Evolutionary conservation across 768 basidiomycete species (phyloP).

Genomic region (Tylopilus rubrobrunneus): DNA sequence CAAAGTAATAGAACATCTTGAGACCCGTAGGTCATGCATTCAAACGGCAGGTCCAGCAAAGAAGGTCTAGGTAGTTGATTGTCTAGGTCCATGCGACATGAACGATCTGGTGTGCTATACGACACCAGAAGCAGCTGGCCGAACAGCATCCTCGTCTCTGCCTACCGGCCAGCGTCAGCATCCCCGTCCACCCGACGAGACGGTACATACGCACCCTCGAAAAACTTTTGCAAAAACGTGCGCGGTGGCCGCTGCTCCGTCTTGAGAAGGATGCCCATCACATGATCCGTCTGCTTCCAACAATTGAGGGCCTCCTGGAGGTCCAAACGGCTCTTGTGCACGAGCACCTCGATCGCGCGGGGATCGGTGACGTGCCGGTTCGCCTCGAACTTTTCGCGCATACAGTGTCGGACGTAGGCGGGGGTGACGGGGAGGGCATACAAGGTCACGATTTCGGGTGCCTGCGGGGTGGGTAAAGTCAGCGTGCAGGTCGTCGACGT

Average conservation of each 20-base stretch:
- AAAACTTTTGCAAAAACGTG: slow-evolving; percentile 82
- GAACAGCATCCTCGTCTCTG: slow-evolving; percentile 67
- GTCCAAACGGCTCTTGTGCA: slow-evolving; percentile 82
- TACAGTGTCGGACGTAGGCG: slow-evolving; percentile 69
- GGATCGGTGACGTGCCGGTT: slow-evolving; percentile 80
- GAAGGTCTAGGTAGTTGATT: slow-evolving; percentile 3
- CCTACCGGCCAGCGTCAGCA: slow-evolving; percentile 38
- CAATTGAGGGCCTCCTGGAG: slow-evolving; percentile 93
- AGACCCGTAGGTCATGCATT: not conserved
- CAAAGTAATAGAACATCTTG: not conserved
- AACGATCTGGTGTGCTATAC: slow-evolving; percentile 14
- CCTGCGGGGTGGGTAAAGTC: slow-evolving; percentile 40
- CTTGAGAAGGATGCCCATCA: slow-evolving; percentile 65
- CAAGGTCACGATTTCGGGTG: slow-evolving; percentile 82
- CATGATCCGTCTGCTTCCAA: slow-evolving; percentile 87
- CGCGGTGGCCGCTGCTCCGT: slow-evolving; percentile 42
- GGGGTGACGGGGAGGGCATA: slow-evolving; percentile 83
- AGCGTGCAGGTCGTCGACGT: not conserved
- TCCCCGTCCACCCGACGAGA: not conserved
- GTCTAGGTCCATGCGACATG: slow-evolving; percentile 2
- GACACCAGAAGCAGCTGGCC: slow-evolving; percentile 59
- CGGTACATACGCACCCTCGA: slow-evolving; percentile 54
- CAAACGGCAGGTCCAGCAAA: not conserved
- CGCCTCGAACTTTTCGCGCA: slow-evolving; percentile 84
- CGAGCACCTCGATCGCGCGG: slow-evolving; percentile 77